phyloP scores from a whole-genome alignment of 176 grass and related monocot genomes.

The Avena atlantica region DNA sequence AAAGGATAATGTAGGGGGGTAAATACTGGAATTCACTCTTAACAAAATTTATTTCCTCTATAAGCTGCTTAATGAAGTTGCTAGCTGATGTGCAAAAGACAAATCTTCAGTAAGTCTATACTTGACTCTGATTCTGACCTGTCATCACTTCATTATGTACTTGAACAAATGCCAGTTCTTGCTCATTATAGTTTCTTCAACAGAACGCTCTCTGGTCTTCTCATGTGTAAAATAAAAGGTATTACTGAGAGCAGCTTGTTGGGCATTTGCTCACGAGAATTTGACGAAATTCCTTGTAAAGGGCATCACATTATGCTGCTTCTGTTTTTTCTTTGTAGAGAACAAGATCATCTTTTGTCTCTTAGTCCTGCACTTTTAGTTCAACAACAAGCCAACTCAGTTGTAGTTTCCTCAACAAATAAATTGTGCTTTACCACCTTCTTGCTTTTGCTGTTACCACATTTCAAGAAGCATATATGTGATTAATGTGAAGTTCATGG shows the following conservation, averaged over 20 bases:
- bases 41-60: too few species aligned
- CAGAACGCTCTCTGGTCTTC: too few species aligned
- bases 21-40: too few species aligned
- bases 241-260: background rate
- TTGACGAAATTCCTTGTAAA: background rate
- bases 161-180: background rate
- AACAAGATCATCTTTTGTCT: background rate
- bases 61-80: too few species aligned
- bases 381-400: background rate
- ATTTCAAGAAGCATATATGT: background rate
- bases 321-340: background rate
- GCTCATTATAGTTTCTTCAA: background rate
- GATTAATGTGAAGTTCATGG: background rate
- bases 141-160: background rate
- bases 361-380: background rate
- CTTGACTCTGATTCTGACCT: background rate
- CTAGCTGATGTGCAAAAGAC: too few species aligned
- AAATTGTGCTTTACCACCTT: background rate
- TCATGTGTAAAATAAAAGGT: too few species aligned
- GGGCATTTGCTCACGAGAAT: background rate
- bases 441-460: background rate
- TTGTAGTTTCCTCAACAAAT: background rate
- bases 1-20: too few species aligned
- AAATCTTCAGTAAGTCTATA: background rate
- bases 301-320: background rate